These are phyloP conservation scores for Rubus parviflorus DNA, from an alignment of 306 rosid genomes.

Conservation along the genomic window DNA sequence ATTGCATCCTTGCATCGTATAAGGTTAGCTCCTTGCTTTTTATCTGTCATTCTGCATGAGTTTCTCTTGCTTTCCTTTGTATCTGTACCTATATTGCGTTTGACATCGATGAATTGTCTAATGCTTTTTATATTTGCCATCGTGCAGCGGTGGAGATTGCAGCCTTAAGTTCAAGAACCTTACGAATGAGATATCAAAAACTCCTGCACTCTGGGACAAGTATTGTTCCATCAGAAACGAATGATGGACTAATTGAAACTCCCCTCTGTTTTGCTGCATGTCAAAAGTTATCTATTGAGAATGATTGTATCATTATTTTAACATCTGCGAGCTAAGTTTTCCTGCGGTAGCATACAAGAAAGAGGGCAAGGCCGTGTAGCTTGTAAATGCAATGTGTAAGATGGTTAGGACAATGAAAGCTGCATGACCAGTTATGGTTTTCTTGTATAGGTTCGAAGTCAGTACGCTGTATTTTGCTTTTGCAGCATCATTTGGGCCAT, in stretches of 20 bases:
- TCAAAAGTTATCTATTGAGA: not conserved
- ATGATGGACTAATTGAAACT: slow-evolving; percentile 36
- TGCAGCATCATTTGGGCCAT: slow-evolving; percentile 8
- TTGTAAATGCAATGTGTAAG: slow-evolving; percentile 14
- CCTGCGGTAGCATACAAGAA: slow-evolving; percentile 4
- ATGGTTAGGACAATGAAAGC: not conserved
- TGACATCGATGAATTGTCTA: not conserved
- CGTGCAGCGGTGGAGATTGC: slow-evolving; percentile 96
- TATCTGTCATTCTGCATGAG: not conserved
- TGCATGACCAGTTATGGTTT: slow-evolving; percentile 9
- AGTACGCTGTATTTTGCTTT: slow-evolving; percentile 8
- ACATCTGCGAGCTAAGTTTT: not conserved
- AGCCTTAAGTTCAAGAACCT: slow-evolving; percentile 90
- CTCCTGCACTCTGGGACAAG: slow-evolving; percentile 73
- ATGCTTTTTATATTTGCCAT: slow-evolving; percentile 19
- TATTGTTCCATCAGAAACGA: slow-evolving; percentile 88
- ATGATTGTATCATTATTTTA: not conserved
- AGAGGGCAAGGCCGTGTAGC: not conserved
- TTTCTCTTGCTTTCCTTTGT: not conserved
- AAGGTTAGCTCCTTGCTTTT: slow-evolving; percentile 56
- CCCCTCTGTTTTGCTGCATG: not conserved
- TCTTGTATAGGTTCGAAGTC: slow-evolving; percentile 27
- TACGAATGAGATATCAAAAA: slow-evolving; percentile 78
- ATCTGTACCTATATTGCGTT: not conserved
- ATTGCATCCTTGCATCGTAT: slow-evolving; percentile 90